phyloP scores from a whole-genome alignment of 257 asterid genomes.

The Scutellaria baicalensis region DNA sequence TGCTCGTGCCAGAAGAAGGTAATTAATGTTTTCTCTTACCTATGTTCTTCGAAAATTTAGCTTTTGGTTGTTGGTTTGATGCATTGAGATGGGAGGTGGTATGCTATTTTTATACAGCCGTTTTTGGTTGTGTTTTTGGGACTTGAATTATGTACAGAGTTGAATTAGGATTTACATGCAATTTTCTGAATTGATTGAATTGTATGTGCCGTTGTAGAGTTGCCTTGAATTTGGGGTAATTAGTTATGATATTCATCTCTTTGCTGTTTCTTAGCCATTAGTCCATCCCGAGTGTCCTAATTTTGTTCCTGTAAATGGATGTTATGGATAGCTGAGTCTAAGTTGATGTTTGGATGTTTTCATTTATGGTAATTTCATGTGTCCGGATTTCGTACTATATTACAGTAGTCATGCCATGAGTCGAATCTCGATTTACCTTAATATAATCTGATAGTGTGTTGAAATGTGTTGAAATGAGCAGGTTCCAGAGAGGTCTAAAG shows the following conservation, averaged over 20 bases:
- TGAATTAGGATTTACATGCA: neutral
- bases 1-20: conserved; percentile 83
- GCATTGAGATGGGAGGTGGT: neutral
- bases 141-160: neutral
- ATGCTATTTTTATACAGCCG: neutral
- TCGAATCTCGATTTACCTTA: too few species aligned
- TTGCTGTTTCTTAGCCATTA: neutral
- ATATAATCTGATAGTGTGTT: neutral
- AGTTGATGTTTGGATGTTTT: too few species aligned
- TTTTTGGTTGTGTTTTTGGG: neutral
- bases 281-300: too few species aligned
- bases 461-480: conserved; percentile 16
- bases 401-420: neutral
- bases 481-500: conserved; percentile 84
- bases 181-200: too few species aligned
- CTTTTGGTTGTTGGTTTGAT: neutral
- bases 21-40: too few species aligned
- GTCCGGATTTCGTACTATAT: neutral
- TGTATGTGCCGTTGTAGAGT: too few species aligned
- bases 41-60: neutral
- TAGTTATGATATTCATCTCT: neutral
- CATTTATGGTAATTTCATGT: too few species aligned
- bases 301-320: too few species aligned
- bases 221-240: too few species aligned
- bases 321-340: too few species aligned